Evolutionary conservation across 1,139 yeast genomes (phyloP), one percentile per base, ranked within the genome.

Genomic region (Zygosaccharomyces pseudobailii): DNA sequence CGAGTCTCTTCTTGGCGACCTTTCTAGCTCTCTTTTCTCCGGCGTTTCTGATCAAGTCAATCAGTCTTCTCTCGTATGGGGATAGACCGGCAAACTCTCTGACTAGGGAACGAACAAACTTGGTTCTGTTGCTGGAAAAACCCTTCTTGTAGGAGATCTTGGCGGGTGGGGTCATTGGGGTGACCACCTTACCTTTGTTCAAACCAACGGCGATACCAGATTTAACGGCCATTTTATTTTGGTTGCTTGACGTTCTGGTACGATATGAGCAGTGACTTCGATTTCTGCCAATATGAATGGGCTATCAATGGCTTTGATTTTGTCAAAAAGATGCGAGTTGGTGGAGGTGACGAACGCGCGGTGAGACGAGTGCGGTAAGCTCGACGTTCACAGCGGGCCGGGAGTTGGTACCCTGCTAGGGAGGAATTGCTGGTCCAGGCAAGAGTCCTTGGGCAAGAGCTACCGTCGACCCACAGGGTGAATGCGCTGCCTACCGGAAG

Each of bases 1-100:
- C 99, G 74, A 94, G 88, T 92, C 96, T 92, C 96, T 88, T 92
- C 94, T 94, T 94, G 66, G 97, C 97, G 73, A 94, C 90, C 89
- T 94, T 94, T 87, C 94, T 88, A 68, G 99, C 98, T 82, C 98
- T 94, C 95, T 94, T 94, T 81, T 94, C 99, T 84, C 96, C 96
- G 73, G 97, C 92, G 82, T 94, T 94, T 84, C 98, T 92, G 86
- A 94, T 83, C 80, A 94, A 84, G 80, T 94, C 99, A 71, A 94
- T 86, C 75, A 92, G 84, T 82, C 99, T 90, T 83, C 97, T 90
- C 82, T 94, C 98, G 79, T 94, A 94, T 78, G 99, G 98, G 66
- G 99, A 97, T 73, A 90, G 84, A 73, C 98, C 98, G 65, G 96
- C 80, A 70, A 94, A 97, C 80, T 94, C 99, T 73, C 84, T 84